Evolutionary conservation across 1,139 yeast genomes (phyloP), one percentile per base, ranked within the genome.

Genomic region (Taiozyma sp.): DNA sequence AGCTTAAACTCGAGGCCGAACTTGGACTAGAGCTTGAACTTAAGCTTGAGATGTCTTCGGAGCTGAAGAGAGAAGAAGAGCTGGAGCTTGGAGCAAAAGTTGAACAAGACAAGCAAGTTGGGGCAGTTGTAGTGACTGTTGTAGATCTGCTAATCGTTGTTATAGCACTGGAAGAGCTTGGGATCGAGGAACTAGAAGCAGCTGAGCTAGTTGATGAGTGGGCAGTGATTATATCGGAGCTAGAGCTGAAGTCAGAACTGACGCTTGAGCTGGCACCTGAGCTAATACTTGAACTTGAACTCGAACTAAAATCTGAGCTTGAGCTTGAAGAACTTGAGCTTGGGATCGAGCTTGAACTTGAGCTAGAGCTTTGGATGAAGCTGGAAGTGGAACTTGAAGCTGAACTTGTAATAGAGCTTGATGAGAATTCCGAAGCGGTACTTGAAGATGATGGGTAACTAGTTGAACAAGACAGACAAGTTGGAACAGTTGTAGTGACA

Each of bases 21-120:
- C 30, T 28, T 42, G 43, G 41, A 9, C 39, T 46, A n/a, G 45
- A 32, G 13, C 41, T 29, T 40, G 30, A 46, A 35, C 45, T 42
- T 32, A 39, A 34, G 16, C 41, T 34, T 9, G n/a, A 7, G 14
- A 42, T 6, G 14, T 30, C 43, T 13, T 32, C 37, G 7, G 51
- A 24, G 26, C 26, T 24, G 26, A 24, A 24, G 16, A 19, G n/a
- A 35, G 39, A n/a, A 6, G 7, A 4, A 4, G 21, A 35, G 39
- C 39, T 35, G 19, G 39, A 16, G 22, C 39, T 35, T 35, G 39
- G 11, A 22, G 43, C 14, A 8, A 37, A 10, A 22, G 29, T 43
- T 5, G 51, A 16, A 16, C 39, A 35, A 29, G 10, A 34, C 32
- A 34, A 44, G 37, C 19, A 46, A 26, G 16, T 43, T n/a, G 21